A percentile compares a stretch with the other conserved stretches of the same genome.
phyloP scores from a whole-genome alignment of 2,329 filamentous ascomycete species.

The Penicillium aurantiogriseum region DNA sequence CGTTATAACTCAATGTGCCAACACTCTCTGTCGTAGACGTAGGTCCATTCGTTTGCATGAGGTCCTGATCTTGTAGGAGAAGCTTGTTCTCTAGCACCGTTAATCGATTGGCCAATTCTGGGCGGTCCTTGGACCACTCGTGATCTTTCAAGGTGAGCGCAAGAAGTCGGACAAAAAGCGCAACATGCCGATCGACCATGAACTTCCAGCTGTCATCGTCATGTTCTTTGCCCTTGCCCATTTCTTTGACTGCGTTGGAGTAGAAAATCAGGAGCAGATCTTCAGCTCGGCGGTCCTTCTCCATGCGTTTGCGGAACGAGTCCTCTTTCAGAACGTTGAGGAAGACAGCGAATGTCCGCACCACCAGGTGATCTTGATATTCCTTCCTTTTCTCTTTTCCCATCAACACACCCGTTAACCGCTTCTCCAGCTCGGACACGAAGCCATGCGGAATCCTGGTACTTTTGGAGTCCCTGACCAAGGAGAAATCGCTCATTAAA shows the following conservation, averaged over 20 bases:
- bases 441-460: constrained; percentile 70
- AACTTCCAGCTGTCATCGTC: constrained; percentile 88
- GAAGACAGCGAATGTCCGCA: constrained; percentile 90
- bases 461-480: constrained; percentile 66
- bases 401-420: constrained; percentile 75
- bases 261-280: constrained; percentile 95
- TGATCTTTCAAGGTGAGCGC: constrained; percentile 76
- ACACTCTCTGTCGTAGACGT: constrained; percentile 72
- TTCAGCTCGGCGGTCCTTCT: constrained; percentile 90
- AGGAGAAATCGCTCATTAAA: constrained; percentile 81
- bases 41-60: constrained; percentile 63
- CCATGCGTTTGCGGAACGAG: constrained; percentile 83
- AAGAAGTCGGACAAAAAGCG: constrained; percentile 86
- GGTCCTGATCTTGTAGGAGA: constrained; percentile 87
- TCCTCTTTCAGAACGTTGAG: constrained; percentile 90
- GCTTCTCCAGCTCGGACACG: constrained; percentile 69
- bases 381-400: constrained; percentile 82
- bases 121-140: constrained; percentile 79
- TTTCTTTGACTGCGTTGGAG: constrained; percentile 86
- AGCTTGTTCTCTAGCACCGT: constrained; percentile 88
- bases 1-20: constrained; percentile 81
- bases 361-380: constrained; percentile 85
- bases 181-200: constrained; percentile 90
- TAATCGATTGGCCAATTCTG: constrained; percentile 77
- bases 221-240: constrained; percentile 71